Conservation (phyloP, 2,329 filamentous ascomycete genomes). For the Colletotrichum caudatum region DNA sequence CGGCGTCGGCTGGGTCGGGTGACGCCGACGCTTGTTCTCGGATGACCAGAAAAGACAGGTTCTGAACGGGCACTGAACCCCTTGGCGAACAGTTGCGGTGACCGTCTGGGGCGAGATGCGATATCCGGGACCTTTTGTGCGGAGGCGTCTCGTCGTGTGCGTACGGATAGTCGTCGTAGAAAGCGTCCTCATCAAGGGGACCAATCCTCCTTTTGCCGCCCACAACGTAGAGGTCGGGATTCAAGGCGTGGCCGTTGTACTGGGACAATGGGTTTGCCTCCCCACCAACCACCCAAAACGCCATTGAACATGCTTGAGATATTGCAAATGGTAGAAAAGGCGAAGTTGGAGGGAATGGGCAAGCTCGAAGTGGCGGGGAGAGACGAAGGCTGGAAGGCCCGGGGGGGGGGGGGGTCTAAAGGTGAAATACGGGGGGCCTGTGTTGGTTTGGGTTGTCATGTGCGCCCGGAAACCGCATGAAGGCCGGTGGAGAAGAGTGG, state of each 20-base stretch:
- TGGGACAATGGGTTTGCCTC: constrained; percentile 35
- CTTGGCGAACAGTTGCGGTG: constrained; percentile 24
- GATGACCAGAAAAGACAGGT: constrained; percentile 55
- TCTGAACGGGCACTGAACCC: constrained; percentile 49
- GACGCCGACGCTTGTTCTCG: constrained; percentile 50
- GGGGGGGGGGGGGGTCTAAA: constrained; percentile 29
- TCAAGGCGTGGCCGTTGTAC: constrained; percentile 25
- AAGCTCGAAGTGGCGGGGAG: constrained; percentile 18
- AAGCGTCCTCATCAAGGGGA: constrained; percentile 51
- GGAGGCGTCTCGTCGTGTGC: constrained; percentile 45
- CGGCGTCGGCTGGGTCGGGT: constrained; percentile 35
- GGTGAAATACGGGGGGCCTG: constrained; percentile 38
- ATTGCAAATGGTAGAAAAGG: constrained; percentile 22
- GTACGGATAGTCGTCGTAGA: constrained; percentile 47
- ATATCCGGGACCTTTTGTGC: constrained; percentile 32
- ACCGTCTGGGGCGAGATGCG: constrained; percentile 13
- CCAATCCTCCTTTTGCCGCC: constrained; percentile 56
- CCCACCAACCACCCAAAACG: constrained; percentile 42
- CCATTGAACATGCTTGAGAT: constrained; percentile 52
- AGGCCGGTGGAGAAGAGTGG: constrained; percentile 31
- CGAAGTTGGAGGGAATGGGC: constrained; percentile 14
- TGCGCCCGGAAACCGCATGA: constrained; percentile 41
- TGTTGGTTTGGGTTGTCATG: constrained; percentile 38
- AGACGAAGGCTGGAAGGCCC: constrained; percentile 8
- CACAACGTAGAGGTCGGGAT: constrained; percentile 46